Percentiles rank a stretch among this genome's conserved stretches.
Evolutionary conservation across 176 grass and related monocot species (phyloP).

Genomic region (Eleusine indica): DNA sequence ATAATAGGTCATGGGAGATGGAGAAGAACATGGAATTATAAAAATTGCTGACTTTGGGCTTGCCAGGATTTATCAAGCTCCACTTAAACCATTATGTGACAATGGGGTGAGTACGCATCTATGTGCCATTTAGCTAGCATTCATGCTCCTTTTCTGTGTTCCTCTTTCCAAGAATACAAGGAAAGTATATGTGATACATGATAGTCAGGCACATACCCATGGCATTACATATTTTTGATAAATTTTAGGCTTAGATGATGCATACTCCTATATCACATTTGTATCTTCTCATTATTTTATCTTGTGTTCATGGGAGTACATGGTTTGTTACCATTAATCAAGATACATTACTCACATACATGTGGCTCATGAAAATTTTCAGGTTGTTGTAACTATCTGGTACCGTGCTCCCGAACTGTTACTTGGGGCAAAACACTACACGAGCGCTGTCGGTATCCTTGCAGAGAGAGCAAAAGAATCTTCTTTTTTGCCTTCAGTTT

Average conservation of each 20-base stretch:
- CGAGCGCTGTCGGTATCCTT: slow-evolving; percentile 97
- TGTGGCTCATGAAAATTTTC: slow-evolving; percentile 36
- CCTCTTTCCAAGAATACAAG: slow-evolving; percentile 13
- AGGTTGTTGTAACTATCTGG: slow-evolving; percentile 99
- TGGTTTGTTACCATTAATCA: slow-evolving; percentile 6
- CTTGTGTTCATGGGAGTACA: background rate
- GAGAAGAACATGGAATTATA: slow-evolving; percentile 94
- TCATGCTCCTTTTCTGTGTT: background rate
- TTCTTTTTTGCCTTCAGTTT: slow-evolving; percentile 23
- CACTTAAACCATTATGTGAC: slow-evolving; percentile 92
- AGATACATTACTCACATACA: background rate
- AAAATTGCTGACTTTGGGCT: slow-evolving; percentile 99
- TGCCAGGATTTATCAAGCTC: slow-evolving; percentile 99
- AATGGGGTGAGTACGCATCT: slow-evolving; percentile 68
- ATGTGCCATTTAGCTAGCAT: background rate
- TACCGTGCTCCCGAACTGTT: slow-evolving; percentile 93
- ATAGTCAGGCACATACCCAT: slow-evolving; percentile 23
- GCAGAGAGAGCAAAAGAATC: background rate
- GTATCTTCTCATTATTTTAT: slow-evolving; percentile 10
- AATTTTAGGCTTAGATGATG: slow-evolving; percentile 7
- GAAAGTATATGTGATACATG: slow-evolving; percentile 17
- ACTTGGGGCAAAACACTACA: slow-evolving; percentile 97
- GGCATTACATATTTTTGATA: slow-evolving; percentile 6
- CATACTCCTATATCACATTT: background rate
- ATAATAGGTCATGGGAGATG: slow-evolving; percentile 94